Base-by-base conservation (phyloP, 768 basidiomycete genomes). In the Amanita brunnescens region DNA sequence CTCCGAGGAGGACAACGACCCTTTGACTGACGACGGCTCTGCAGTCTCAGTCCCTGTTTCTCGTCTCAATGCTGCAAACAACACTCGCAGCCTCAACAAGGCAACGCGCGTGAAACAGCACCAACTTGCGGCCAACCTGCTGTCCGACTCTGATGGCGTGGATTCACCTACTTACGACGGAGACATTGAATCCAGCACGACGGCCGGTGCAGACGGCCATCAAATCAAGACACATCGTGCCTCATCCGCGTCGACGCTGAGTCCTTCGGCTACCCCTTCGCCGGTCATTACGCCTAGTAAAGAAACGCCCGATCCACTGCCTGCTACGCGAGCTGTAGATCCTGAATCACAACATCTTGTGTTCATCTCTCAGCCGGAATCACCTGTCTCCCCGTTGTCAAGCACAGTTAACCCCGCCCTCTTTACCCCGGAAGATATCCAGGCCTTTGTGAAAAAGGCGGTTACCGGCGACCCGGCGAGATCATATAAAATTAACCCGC, bases 131-230 rank as follows among this genome's bases (percentile, higher is more conserved):
- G 67, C 72, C 46, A 71, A 71, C 60, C 54, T 81, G 54, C 64
- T 84, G 52, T 82, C 80, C 16, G 85, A 87, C 57, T 83, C 81
- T 37, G 83, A 80, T 62, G 81, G 87, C 49, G 76, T 85, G 7
- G 90, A 91, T 62, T 89, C 86, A 0, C 90, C 89, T 6, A 91
- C 89, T 0, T 91, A 93, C 65, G 91, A 93, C 61, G 91, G 91
- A 51, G 91, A 93, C 66, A 75, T 93, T 51, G 91, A 92, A 63
- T 85, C 81, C 40, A 83, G 80, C 58, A 81, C 83, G 1, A 85
- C 82, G 6, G 79, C 76, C 20, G 74, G 78, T 29, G 66, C 70
- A 6, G 78, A 79, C 43, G 67, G 64, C 53, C 62, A 66, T 47
- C 53, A 66, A 54, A 58, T 64, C 52, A 60, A 58, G 43, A 45